Conservation (phyloP, 73 alveolate genomes). For the Uronychia setigera region DNA sequence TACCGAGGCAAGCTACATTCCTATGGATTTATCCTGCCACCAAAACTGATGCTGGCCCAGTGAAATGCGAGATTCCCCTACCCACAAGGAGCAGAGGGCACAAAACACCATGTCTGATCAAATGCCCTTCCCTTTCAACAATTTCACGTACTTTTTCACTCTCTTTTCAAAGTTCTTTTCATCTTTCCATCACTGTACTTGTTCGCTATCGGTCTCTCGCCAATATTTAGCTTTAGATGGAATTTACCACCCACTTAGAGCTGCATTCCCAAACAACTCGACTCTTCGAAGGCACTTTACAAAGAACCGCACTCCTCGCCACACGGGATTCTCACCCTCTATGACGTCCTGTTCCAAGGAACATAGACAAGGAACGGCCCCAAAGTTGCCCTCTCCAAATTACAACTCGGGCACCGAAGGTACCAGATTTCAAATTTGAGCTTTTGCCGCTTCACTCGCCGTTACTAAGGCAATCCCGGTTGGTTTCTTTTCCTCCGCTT, state of each 20-base stretch:
- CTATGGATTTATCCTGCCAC: too few relatives aligned
- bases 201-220: constrained; percentile 98
- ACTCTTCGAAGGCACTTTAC: constrained; percentile 74
- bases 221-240: constrained; percentile 93
- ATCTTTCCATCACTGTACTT: constrained; percentile 98
- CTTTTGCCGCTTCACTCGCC: constrained; percentile 90
- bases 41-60: too few relatives aligned
- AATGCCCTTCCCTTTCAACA: constrained; percentile 97
- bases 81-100: too few relatives aligned
- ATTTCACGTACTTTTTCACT: constrained; percentile 93
- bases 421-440: constrained; percentile 71
- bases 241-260: constrained; percentile 96
- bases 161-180: constrained; percentile 96
- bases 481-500: constrained; percentile 87
- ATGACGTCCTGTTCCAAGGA: constrained; percentile 73
- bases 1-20: constrained; percentile 78
- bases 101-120: too few relatives aligned
- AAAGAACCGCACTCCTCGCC: constrained; percentile 33
- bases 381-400: constrained; percentile 47
- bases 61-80: too few relatives aligned
- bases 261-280: constrained; percentile 95
- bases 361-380: constrained; percentile 64
- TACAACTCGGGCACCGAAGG: constrained; percentile 67
- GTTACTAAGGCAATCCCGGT: constrained; percentile 84
- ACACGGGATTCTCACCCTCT: constrained; percentile 88